These are phyloP conservation scores for Juncus effusus DNA, from an alignment of 176 grass and related monocot genomes.

Conservation along the genomic window DNA sequence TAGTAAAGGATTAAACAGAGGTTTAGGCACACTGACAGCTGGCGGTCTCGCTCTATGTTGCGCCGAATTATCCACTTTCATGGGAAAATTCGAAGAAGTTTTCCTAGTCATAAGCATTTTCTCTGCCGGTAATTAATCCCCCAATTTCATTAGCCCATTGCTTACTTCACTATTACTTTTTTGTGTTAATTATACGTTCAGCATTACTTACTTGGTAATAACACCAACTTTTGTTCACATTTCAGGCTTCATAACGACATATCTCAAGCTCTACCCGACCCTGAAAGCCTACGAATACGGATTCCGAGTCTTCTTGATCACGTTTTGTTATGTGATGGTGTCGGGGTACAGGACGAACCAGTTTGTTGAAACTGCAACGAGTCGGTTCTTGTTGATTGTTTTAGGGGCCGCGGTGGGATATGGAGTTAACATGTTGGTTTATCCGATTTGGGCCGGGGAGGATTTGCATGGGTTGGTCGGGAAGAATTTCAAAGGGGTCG, in stretches of 20 bases:
- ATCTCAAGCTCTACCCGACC: slow-evolving; percentile 66
- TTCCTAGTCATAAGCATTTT: slow-evolving; percentile 66
- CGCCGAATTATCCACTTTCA: slow-evolving; percentile 58
- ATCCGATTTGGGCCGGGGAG: slow-evolving; percentile 93
- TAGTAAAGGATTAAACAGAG: slow-evolving; percentile 90
- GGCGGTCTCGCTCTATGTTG: slow-evolving; percentile 77
- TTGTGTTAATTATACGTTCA: not conserved
- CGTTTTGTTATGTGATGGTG: slow-evolving; percentile 84
- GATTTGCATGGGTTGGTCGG: slow-evolving; percentile 86
- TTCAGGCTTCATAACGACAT: slow-evolving; percentile 61
- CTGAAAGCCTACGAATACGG: slow-evolving; percentile 97
- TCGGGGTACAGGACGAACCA: slow-evolving; percentile 74
- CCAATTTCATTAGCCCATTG: not conserved
- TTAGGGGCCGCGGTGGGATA: slow-evolving; percentile 75
- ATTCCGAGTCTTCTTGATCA: slow-evolving; percentile 87
- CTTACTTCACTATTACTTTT: not conserved
- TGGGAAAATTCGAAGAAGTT: slow-evolving; percentile 62
- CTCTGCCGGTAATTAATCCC: slow-evolving; percentile 46
- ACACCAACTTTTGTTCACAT: slow-evolving; percentile 16
- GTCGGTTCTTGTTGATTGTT: slow-evolving; percentile 83
- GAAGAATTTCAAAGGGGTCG: slow-evolving; percentile 79
- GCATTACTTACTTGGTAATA: slow-evolving; percentile 21
- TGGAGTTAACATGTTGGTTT: slow-evolving; percentile 82
- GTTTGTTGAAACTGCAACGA: slow-evolving; percentile 57
- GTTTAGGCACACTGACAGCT: slow-evolving; percentile 65